Evolutionary conservation across 2,329 filamentous ascomycete genomes (phyloP).

Genomic region (Aureobasidium leucospermi): DNA sequence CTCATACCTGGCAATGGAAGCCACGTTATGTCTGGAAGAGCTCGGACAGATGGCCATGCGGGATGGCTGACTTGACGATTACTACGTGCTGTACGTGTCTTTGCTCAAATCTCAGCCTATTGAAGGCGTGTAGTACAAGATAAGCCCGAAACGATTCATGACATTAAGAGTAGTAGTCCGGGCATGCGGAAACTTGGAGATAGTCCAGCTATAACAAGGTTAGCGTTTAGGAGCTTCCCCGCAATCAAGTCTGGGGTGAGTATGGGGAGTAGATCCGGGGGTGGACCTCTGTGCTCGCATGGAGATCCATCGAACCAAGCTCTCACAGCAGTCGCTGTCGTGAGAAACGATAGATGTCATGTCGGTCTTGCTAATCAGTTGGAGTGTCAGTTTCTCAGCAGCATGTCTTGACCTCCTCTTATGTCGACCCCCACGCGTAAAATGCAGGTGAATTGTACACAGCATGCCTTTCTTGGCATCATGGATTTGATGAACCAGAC

Average conservation of each 20-base stretch:
- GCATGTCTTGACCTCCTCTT: not conserved
- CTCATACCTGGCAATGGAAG: not conserved
- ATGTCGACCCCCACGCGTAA: not conserved
- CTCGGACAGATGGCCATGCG: constrained; percentile 2
- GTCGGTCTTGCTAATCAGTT: too few relatives aligned
- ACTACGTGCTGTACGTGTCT: not conserved
- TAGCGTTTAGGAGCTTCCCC: not conserved
- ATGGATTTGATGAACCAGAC: not conserved
- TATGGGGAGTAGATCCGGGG: not conserved
- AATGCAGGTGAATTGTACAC: not conserved
- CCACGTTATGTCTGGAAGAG: not conserved
- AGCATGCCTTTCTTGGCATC: not conserved
- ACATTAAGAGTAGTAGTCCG: not conserved
- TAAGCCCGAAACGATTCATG: not conserved
- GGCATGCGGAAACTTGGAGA: constrained; percentile 3
- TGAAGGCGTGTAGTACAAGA: not conserved
- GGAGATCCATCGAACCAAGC: not conserved
- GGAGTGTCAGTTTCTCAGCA: too few relatives aligned
- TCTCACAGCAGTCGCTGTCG: too few relatives aligned
- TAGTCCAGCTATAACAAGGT: not conserved
- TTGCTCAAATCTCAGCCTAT: not conserved
- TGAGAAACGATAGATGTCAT: too few relatives aligned
- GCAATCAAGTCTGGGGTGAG: not conserved
- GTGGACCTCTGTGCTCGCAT: not conserved
- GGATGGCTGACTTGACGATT: not conserved